These are phyloP conservation scores for Theobroma grandiflorum DNA, from an alignment of 441 rosid species.

Conservation along the genomic window DNA sequence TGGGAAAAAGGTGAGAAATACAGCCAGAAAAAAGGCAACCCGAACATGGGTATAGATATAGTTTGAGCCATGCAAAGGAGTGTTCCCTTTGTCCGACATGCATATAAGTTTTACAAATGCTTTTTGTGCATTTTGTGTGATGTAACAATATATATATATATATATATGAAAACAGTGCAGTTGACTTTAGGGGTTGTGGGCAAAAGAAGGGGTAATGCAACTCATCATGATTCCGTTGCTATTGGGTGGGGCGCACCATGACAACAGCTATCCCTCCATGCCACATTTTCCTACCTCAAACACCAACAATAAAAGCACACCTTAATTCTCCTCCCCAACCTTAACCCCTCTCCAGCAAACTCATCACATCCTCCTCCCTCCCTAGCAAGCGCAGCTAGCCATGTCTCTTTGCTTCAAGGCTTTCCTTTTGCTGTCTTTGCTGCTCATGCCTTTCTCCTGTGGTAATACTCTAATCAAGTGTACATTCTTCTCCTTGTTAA, in stretches of 20 bases:
- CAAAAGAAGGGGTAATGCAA: conserved; percentile 32
- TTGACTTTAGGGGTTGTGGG: conserved; percentile 52
- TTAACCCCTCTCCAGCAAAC: neutral
- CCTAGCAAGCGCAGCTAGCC: neutral
- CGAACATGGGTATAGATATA: conserved; percentile 16
- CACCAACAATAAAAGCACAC: conserved; percentile 29
- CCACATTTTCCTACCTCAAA: conserved; percentile 21
- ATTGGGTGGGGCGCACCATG: conserved; percentile 53
- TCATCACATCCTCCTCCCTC: neutral
- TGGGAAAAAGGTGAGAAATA: neutral
- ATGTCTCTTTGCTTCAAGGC: conserved; percentile 50
- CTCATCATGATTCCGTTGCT: conserved; percentile 48
- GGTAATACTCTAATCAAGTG: conserved; percentile 29
- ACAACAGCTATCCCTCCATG: conserved; percentile 22
- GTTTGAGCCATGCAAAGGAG: conserved; percentile 44
- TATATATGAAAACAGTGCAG: conserved; percentile 19
- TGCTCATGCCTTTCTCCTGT: conserved; percentile 47
- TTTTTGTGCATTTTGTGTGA: neutral
- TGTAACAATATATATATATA: neutral
- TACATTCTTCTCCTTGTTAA: neutral
- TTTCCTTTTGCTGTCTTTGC: conserved; percentile 47
- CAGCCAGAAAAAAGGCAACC: neutral
- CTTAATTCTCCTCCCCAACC: conserved; percentile 22
- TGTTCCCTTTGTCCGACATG: conserved; percentile 19
- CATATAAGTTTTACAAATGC: neutral